Conservation (phyloP, 371 early-diverging fungal genomes). For the Fennellomyces sp. region DNA sequence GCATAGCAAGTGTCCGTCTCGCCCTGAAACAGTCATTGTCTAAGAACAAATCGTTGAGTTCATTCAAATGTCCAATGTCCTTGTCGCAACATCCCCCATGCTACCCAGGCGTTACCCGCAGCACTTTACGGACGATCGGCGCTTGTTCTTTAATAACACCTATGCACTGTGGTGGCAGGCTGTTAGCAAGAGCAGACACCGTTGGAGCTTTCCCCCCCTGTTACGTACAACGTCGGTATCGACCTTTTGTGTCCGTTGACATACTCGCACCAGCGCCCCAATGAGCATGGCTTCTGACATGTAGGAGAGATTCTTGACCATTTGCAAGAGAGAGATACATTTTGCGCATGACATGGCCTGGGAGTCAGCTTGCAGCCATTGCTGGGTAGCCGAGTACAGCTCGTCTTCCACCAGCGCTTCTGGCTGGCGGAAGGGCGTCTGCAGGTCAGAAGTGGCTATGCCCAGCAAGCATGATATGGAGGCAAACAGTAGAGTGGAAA, state of each 20-base stretch:
- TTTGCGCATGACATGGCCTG: constrained; percentile 30
- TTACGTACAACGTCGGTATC: constrained; percentile 42
- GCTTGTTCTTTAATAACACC: constrained; percentile 52
- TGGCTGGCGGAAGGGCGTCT: constrained; percentile 9
- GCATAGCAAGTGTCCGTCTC: constrained; percentile 50
- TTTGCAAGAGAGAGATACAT: constrained; percentile 38
- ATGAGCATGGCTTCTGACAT: constrained; percentile 36
- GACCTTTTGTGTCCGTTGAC: constrained; percentile 34
- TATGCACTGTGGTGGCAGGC: constrained; percentile 33
- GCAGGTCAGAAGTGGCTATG: constrained; percentile 6
- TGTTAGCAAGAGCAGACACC: background rate
- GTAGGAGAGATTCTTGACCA: constrained; percentile 36
- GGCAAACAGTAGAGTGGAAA: background rate
- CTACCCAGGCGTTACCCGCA: constrained; percentile 23
- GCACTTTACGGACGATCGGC: constrained; percentile 44
- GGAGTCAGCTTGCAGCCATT: constrained; percentile 25
- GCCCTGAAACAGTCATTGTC: constrained; percentile 52
- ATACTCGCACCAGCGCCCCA: constrained; percentile 30
- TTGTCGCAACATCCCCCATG: no score
- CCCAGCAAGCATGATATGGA: background rate
- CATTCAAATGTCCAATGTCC: no score
- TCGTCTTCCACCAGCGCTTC: constrained; percentile 8
- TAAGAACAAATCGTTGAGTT: no score
- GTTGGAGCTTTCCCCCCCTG: no score
- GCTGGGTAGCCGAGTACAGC: constrained; percentile 15